phyloP scores from a whole-genome alignment of 148 eudicot species.

The Camellia japonica region DNA sequence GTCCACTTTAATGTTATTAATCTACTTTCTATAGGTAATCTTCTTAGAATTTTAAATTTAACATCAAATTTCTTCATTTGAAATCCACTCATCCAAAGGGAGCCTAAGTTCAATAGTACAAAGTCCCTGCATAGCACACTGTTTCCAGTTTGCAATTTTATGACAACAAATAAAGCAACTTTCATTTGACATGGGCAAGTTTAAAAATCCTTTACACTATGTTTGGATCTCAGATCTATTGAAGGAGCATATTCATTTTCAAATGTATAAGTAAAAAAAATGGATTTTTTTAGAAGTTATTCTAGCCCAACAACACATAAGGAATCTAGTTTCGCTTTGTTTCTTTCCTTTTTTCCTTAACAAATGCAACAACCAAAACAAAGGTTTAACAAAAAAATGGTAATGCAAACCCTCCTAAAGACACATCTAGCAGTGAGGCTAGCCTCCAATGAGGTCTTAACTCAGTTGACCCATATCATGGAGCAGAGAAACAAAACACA shows the following conservation, averaged over 20 bases:
- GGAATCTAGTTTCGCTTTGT: no score
- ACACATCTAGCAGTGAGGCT: background rate
- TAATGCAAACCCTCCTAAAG: no score
- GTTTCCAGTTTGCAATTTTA: background rate
- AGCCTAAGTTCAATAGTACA: background rate
- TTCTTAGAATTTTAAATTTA: no score
- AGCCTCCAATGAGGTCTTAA: background rate
- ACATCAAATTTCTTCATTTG: no score
- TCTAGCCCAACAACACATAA: no score
- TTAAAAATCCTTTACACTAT: background rate
- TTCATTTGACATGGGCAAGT: background rate
- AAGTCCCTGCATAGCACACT: background rate
- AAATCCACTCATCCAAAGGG: no score
- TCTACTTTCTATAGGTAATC: no score
- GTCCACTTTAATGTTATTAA: no score
- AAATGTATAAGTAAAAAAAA: no score
- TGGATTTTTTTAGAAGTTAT: no score
- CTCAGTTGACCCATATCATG: background rate
- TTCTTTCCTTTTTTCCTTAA: background rate
- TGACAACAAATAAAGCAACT: conserved; percentile 3
- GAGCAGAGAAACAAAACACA: background rate
- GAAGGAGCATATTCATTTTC: no score
- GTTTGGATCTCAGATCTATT: background rate
- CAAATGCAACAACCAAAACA: background rate
- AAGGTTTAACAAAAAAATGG: background rate